phyloP scores from a whole-genome alignment of 2,329 filamentous ascomycete species.

The Colletotrichum scovillei region DNA sequence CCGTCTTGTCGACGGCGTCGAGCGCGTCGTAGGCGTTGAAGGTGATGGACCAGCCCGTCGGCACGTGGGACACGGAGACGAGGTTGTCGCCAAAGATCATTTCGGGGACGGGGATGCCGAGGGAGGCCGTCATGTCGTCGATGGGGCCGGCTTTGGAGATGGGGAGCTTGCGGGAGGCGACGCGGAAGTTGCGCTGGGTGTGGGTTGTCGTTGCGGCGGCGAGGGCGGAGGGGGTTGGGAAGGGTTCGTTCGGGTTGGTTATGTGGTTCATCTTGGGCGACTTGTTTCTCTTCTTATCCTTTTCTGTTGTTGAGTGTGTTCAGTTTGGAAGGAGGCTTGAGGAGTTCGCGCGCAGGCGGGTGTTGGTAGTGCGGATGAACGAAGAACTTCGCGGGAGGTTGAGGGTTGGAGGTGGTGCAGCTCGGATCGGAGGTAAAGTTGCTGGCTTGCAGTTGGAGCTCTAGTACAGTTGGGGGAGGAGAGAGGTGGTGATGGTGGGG shows the following conservation, averaged over 20 bases:
- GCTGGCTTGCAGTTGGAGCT: conserved; percentile 10
- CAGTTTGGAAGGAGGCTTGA: neutral
- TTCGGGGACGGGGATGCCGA: conserved; percentile 91
- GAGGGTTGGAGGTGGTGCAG: conserved; percentile 7
- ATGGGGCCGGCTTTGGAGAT: conserved; percentile 95
- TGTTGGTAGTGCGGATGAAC: neutral
- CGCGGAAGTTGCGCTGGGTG: conserved; percentile 74
- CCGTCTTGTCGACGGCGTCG: conserved; percentile 94
- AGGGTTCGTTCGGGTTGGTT: conserved; percentile 61
- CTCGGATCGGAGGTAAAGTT: conserved; percentile 26
- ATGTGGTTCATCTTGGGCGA: conserved; percentile 51
- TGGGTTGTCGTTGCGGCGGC: conserved; percentile 66
- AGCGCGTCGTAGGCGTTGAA: conserved; percentile 92
- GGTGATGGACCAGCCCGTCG: conserved; percentile 79
- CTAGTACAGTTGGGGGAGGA: neutral
- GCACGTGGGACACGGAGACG: conserved; percentile 78
- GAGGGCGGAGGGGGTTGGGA: conserved; percentile 62
- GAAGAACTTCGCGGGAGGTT: neutral
- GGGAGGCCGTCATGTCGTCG: conserved; percentile 80
- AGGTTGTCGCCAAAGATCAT: conserved; percentile 99
- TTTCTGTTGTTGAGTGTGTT: too few species aligned
- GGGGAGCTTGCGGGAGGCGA: conserved; percentile 88
- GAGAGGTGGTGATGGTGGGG: conserved; percentile 30
- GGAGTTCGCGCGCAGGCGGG: neutral
- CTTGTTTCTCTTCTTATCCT: neutral